Evolutionary conservation across 306 rosid genomes (phyloP).

Genomic region (Glycine soja): DNA sequence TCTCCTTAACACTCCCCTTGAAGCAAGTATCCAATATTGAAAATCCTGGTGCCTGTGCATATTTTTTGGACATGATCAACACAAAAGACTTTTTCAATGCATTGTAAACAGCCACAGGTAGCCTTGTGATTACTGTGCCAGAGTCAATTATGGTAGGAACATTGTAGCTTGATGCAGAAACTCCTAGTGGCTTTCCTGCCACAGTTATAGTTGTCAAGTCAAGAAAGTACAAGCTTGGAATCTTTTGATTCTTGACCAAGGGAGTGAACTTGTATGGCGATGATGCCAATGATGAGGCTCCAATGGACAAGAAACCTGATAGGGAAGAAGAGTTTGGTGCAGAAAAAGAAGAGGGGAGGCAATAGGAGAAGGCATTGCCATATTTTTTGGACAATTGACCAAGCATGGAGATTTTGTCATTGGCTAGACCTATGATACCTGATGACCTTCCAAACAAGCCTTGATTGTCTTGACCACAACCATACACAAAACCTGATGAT

Average conservation of each 20-base stretch:
- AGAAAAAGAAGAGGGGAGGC: conserved; percentile 67
- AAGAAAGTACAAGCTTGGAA: conserved; percentile 56
- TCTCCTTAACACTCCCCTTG: conserved; percentile 45
- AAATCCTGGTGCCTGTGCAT: conserved; percentile 42
- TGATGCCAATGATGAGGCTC: conserved; percentile 51
- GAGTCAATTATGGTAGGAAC: conserved; percentile 73
- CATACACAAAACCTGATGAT: conserved; percentile 53
- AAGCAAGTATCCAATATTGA: conserved; percentile 69
- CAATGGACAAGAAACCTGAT: conserved; percentile 65
- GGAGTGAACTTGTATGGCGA: conserved; percentile 64
- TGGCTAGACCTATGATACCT: conserved; percentile 63
- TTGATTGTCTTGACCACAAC: conserved; percentile 68
- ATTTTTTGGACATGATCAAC: conserved; percentile 55
- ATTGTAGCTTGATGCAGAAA: conserved; percentile 56
- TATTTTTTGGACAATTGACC: conserved; percentile 56
- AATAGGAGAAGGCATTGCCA: conserved; percentile 70
- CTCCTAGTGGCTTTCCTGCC: conserved; percentile 55
- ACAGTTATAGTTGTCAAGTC: conserved; percentile 53
- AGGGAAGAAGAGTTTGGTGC: conserved; percentile 36
- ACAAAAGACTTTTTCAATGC: conserved; percentile 56
- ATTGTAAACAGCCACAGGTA: conserved; percentile 55
- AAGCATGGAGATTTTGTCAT: conserved; percentile 56
- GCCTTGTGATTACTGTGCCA: conserved; percentile 74
- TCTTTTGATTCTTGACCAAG: conserved; percentile 46
- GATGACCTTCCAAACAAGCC: conserved; percentile 66